These are phyloP conservation scores for Pilobolus umbonatus DNA, from an alignment of 192 early-diverging fungal genomes.

Conservation along the genomic window DNA sequence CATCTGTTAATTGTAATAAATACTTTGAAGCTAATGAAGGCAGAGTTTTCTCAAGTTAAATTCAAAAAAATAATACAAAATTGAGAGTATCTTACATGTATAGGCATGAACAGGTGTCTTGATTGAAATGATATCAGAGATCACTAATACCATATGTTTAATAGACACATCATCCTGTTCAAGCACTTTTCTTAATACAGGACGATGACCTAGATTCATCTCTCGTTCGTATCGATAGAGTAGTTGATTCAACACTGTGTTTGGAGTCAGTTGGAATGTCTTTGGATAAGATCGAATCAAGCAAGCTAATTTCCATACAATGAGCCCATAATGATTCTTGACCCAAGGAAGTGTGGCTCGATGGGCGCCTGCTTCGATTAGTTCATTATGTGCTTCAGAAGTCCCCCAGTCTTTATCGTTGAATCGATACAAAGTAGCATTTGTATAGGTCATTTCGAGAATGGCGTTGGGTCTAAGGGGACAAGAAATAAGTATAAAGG, in stretches of 20 bases:
- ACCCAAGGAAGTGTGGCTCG: slow-evolving; percentile 47
- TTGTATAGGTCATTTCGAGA: slow-evolving; percentile 24
- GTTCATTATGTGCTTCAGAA: slow-evolving; percentile 35
- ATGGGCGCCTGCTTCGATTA: slow-evolving; percentile 43
- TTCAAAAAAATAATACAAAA: not conserved
- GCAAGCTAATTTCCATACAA: slow-evolving; percentile 72
- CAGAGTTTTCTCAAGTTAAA: not conserved
- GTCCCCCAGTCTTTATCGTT: slow-evolving; percentile 42
- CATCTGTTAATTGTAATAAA: slow-evolving; percentile 56
- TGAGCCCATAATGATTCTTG: slow-evolving; percentile 59
- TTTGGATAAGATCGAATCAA: slow-evolving; percentile 52
- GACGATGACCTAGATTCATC: slow-evolving; percentile 53
- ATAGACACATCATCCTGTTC: slow-evolving; percentile 57
- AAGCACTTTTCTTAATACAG: slow-evolving; percentile 58
- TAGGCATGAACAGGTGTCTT: not conserved
- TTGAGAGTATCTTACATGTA: not conserved
- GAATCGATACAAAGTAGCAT: slow-evolving; percentile 28
- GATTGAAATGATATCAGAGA: slow-evolving; percentile 41
- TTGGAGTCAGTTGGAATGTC: not conserved
- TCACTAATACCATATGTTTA: slow-evolving; percentile 56
- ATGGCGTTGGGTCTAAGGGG: not conserved
- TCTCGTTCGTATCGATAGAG: slow-evolving; percentile 61
- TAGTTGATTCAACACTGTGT: slow-evolving; percentile 35
- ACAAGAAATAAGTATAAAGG: slow-evolving; percentile 1
- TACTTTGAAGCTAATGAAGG: not conserved